Evolutionary conservation across 768 basidiomycete species (phyloP).

Genomic region (Cyclocybe aegerita): DNA sequence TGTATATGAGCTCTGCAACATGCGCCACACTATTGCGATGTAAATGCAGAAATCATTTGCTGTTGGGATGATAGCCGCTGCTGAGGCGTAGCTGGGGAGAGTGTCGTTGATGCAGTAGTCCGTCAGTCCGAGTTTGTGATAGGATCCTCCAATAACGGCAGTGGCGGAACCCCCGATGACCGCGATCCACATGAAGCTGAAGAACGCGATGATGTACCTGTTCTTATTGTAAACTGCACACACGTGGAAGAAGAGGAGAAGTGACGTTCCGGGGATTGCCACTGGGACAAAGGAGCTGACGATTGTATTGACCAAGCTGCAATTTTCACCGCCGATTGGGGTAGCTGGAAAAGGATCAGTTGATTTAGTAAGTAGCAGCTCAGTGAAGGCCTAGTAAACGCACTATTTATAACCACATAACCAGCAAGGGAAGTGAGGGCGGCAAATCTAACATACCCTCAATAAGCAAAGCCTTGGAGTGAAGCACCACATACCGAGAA

Average conservation of each 20-base stretch:
- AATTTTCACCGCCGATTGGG: conserved; percentile 11
- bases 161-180: conserved; percentile 1
- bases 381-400: background rate
- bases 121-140: conserved; percentile 6
- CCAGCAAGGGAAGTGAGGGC: conserved; percentile 7
- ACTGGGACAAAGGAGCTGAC: conserved; percentile 4
- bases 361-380: background rate
- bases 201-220: conserved; percentile 2
- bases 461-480: background rate
- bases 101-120: conserved; percentile 9
- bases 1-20: conserved; percentile 12
- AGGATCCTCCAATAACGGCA: background rate
- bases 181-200: conserved; percentile 10
- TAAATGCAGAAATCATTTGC: conserved; percentile 28
- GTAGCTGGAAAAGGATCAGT: conserved; percentile 5
- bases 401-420: conserved; percentile 10
- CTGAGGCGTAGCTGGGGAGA: conserved; percentile 9
- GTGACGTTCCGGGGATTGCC: conserved; percentile 3
- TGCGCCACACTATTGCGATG: conserved; percentile 27
- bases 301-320: background rate
- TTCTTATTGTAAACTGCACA: conserved; percentile 13
- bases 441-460: background rate
- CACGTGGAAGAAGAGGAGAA: conserved; percentile 14
- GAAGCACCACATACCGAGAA: conserved; percentile 1
- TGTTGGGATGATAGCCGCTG: conserved; percentile 15